Percentiles rank a stretch among this genome's conserved stretches.
Evolutionary conservation across 768 basidiomycete species (phyloP).

Genomic region (Xerocomellus chrysenteron): DNA sequence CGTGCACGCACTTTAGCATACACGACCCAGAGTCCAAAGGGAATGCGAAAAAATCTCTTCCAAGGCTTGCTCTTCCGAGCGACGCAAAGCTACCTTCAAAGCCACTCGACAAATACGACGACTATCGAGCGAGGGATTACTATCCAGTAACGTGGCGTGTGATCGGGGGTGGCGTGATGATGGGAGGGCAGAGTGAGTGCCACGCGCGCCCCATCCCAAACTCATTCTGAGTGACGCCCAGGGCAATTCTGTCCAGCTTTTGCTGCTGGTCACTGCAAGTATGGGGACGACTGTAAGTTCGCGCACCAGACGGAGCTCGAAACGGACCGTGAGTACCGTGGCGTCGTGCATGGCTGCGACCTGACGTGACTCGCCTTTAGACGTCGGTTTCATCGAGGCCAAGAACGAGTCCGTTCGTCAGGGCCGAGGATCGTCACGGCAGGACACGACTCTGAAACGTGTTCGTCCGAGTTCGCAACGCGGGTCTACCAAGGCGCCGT

Average conservation of each 20-base stretch:
- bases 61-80: constrained; percentile 3
- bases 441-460: constrained; percentile 4
- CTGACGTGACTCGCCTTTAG: constrained; percentile 1
- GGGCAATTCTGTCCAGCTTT: constrained; percentile 29
- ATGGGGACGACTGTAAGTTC: constrained; percentile 29
- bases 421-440: not conserved
- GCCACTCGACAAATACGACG: constrained; percentile 33
- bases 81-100: constrained; percentile 25
- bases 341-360: not conserved
- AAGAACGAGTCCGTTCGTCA: not conserved
- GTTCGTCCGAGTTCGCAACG: constrained; percentile 4
- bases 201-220: not conserved
- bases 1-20: constrained; percentile 36
- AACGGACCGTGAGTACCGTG: constrained; percentile 20
- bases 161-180: constrained; percentile 74
- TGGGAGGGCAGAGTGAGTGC: constrained; percentile 43
- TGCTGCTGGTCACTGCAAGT: constrained; percentile 22
- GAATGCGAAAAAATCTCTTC: not conserved
- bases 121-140: constrained; percentile 45
- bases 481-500: constrained; percentile 6
- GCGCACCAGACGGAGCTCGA: constrained; percentile 29
- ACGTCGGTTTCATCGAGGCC: constrained; percentile 18
- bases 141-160: constrained; percentile 75
- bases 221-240: constrained; percentile 5
- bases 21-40: constrained; percentile 35